Base-by-base conservation (phyloP, 495 filamentous ascomycete species). In the Talaromyces stipitatus region DNA sequence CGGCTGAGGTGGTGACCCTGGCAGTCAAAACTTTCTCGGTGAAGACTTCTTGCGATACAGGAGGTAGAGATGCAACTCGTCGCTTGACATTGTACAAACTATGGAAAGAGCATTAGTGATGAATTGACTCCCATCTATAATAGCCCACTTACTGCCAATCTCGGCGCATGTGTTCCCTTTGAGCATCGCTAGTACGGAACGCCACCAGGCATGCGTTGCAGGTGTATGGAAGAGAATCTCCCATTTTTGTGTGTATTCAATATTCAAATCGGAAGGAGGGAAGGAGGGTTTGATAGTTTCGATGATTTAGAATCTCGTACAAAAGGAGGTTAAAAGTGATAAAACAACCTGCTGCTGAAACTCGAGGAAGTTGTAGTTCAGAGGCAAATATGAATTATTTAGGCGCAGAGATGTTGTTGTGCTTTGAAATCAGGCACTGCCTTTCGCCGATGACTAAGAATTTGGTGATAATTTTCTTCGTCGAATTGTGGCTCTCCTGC, bases 161-260 rank as follows among this genome's bases (percentile, higher is more conserved):
- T 62, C 83, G 90, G 64, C 91, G 90, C 91, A 97, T 97, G 66
- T 98, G 94, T 46, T 83, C 85, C 61, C 91, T 83, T 70, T 98
- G 94, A n/a, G 91, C 82, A 68, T 97, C 92, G 67, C 86, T 87
- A 67, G 87, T 88, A 63, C 92, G 86, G 74, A 97, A 97, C 28
- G 94, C 94, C 57, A 98, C 91, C 62, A 96, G 91, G 63, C 94
- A 98, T 28, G 92, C 90, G 74, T 98, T 98, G 81, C 94, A 98
- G 45, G 94, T 96, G 70, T 90, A 97, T 2, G 92, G 92, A 69
- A 96, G 88, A 22, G 86, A 82, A 7, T 80, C 55, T 26, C 45
- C 54, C 54, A 55, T 55, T 20, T 16, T 51, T 10, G 14, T 10
- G 26, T 16, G 23, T 7, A 4, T n/a, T n/a, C n/a, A n/a, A n/a